Conservation (phyloP, 495 filamentous ascomycete genomes). For the Penicillium waksmanii region DNA sequence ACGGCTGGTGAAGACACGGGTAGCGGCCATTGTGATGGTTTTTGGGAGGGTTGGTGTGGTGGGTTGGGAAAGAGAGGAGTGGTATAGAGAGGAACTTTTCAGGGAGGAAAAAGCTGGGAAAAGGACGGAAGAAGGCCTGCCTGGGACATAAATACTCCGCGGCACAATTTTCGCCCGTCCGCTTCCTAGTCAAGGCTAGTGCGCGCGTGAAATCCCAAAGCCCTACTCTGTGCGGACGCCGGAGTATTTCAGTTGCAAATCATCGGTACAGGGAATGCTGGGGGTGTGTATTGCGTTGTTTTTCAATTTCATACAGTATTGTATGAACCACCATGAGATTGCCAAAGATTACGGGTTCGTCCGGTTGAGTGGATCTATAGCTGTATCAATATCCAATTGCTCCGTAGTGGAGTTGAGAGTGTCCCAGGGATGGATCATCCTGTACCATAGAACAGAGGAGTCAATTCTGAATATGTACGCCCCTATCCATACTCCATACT, state of each 20-base stretch:
- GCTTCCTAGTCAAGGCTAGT: conserved; percentile 43
- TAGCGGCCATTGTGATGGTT: conserved; percentile 67
- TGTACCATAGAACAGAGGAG: neutral
- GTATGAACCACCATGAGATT: neutral
- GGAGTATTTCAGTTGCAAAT: conserved; percentile 27
- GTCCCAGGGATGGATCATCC: conserved; percentile 1
- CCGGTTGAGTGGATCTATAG: conserved; percentile 7
- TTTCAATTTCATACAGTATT: conserved; percentile 14
- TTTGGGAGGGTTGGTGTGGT: conserved; percentile 21
- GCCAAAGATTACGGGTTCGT: conserved; percentile 17
- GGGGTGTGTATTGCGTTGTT: conserved; percentile 23
- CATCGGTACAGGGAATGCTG: conserved; percentile 28
- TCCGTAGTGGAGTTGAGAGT: neutral
- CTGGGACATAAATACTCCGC: conserved; percentile 50
- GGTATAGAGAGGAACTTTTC: conserved; percentile 37
- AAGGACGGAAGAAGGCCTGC: conserved; percentile 39
- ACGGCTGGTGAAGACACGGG: conserved; percentile 70
- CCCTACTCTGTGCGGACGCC: conserved; percentile 40
- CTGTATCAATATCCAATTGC: neutral
- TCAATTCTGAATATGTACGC: neutral
- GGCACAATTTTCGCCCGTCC: conserved; percentile 51
- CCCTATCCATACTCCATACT: neutral
- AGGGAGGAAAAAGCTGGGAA: conserved; percentile 49
- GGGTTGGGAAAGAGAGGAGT: conserved; percentile 30
- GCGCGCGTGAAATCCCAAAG: conserved; percentile 37